Base-by-base conservation (phyloP, 2,329 filamentous ascomycete species). In the Lasiodiplodia gonubiensis region DNA sequence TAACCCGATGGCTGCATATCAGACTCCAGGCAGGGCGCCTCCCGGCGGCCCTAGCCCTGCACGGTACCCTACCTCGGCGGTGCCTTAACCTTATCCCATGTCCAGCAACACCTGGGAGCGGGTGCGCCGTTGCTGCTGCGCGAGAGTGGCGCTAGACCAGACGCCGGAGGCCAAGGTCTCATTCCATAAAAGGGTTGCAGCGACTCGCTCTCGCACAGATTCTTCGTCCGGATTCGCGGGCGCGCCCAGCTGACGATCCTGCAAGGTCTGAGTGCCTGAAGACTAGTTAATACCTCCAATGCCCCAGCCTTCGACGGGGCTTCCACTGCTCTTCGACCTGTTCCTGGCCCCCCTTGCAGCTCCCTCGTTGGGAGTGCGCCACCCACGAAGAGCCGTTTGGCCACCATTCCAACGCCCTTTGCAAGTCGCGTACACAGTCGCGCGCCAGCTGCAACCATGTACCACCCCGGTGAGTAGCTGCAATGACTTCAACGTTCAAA, bases 341-440 rank as follows among this genome's bases (percentile, higher is more conserved):
- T 66, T 63, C 66, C 66, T 67, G 66, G 25, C n/a, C 33, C 52
- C 72, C 74, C 74, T 77, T 77, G 73, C 74, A 74, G 74, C 69
- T 66, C 57, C 54, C 55, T 70, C 71, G 70, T 71, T 72, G 69
- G 66, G 66, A 67, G 57, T 55, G 54, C 55, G 68, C 67, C 70
- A 70, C 65, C 68, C 57, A 53, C 30, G 30, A 33, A 33, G 30
- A 33, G 30, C 57, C 65, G 64, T 51, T 52, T 68, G 61, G 72
- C 71, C 70, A 69, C 71, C 76, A 78, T 78, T 78, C 76, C 74
- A 72, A 69, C 71, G 72, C 74, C 74, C 74, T 76, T 72, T 73
- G 72, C 72, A 71, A 71, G 67, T 74, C 72, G 73, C 75, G 74
- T 72, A 73, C 75, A 72, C 72, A 73, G 74, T 70, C 72, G 74